A percentile compares a stretch with the other conserved stretches of the same genome.
Conservation (phyloP, 163 green algal species). For the Scenedesmus sp. region DNA sequence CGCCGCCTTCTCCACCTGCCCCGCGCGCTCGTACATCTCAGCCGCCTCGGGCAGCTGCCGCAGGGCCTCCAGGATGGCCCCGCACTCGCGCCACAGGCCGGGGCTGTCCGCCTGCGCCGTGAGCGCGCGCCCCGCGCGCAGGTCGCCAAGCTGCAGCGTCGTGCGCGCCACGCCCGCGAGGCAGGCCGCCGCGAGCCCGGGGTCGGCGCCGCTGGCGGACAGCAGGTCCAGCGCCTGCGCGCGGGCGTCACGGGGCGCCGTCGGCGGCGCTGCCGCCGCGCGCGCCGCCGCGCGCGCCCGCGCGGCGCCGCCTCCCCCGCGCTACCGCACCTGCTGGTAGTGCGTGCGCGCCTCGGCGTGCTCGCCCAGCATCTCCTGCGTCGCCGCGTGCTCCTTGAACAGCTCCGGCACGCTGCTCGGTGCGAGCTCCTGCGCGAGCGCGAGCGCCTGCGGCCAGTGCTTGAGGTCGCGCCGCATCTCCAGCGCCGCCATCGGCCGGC, state of each 20-base stretch:
- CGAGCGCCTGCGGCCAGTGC: conserved; percentile 76
- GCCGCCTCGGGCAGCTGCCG: conserved; percentile 73
- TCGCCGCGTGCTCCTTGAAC: conserved; percentile 67
- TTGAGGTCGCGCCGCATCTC: conserved; percentile 81
- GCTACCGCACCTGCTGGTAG: conserved; percentile 69
- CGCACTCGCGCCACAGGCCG: conserved; percentile 75
- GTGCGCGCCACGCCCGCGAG: conserved; percentile 67
- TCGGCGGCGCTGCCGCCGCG: no score
- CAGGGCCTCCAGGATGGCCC: conserved; percentile 69
- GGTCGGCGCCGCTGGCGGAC: neutral
- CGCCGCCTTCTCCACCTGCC: conserved; percentile 73
- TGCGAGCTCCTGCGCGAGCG: conserved; percentile 71
- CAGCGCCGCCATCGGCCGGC: conserved; percentile 63
- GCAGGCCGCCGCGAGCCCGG: conserved; percentile 22
- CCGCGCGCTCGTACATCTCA: conserved; percentile 78
- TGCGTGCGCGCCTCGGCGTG: conserved; percentile 62
- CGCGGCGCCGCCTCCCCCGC: no score
- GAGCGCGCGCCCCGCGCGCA: conserved; percentile 61
- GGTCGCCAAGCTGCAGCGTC: conserved; percentile 72
- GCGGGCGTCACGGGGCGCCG: neutral
- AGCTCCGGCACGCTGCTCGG: conserved; percentile 57
- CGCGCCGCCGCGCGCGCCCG: no score
- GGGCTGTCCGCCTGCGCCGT: conserved; percentile 60
- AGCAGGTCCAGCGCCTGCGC: conserved; percentile 13
- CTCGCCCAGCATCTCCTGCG: conserved; percentile 69